Percentiles rank a stretch among this genome's conserved stretches.
Evolutionary conservation across 805 yeast genomes (phyloP).

Genomic region (Starmerella stigmatis): DNA sequence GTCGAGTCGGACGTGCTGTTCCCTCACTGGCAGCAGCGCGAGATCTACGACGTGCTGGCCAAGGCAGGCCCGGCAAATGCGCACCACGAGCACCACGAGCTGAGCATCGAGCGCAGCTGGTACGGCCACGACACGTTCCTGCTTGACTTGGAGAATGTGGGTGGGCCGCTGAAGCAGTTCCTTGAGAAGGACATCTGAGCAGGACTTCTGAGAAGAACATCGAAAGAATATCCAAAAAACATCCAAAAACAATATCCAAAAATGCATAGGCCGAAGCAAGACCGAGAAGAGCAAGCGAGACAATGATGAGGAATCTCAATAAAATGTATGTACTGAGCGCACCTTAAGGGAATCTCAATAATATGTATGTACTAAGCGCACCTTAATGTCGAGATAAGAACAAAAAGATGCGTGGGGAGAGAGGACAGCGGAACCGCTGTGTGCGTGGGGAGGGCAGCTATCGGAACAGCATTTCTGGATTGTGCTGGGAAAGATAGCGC

Average conservation of each 20-base stretch:
- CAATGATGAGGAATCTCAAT: too few species aligned
- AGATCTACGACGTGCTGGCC: constrained; percentile 51
- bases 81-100: constrained; percentile 54
- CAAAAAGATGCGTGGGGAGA: too few species aligned
- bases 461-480: constrained; percentile 20
- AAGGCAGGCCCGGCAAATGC: constrained; percentile 26
- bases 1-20: constrained; percentile 87
- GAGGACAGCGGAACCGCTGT: background rate
- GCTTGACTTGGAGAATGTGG: constrained; percentile 67
- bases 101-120: constrained; percentile 63
- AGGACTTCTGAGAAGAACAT: background rate
- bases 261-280: background rate
- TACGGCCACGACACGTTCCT: constrained; percentile 90
- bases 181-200: constrained; percentile 31
- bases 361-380: too few species aligned
- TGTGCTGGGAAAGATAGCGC: constrained; percentile 25
- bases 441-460: background rate
- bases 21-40: constrained; percentile 92
- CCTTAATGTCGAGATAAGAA: too few species aligned
- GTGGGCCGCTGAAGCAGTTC: constrained; percentile 61
- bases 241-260: background rate
- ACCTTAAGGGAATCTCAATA: too few species aligned
- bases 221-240: background rate
- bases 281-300: too few species aligned
- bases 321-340: too few species aligned